These are phyloP conservation scores for Coniochaeta hoffmannii DNA, from an alignment of 2,329 filamentous ascomycete species.

Conservation along the genomic window DNA sequence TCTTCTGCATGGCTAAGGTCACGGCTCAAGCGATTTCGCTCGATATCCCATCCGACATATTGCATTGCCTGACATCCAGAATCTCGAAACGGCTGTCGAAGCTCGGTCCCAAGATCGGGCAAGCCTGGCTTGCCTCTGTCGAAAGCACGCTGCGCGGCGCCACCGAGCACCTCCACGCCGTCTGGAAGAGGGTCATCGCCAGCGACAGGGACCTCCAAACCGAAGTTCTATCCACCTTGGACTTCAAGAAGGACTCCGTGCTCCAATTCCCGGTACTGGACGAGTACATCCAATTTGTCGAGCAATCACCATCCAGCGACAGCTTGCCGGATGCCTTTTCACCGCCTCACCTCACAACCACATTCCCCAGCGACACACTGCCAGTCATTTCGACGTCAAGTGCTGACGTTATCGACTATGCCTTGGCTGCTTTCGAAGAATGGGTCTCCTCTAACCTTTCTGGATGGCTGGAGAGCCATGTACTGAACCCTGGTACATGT, in stretches of 20 bases:
- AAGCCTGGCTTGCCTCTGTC: not conserved
- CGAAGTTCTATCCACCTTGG: slow-evolving; percentile 2
- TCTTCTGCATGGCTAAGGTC: slow-evolving; percentile 32
- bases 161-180: not conserved
- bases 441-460: slow-evolving; percentile 37
- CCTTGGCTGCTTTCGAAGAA: slow-evolving; percentile 33
- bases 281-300: slow-evolving; percentile 3
- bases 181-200: not conserved
- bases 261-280: slow-evolving; percentile 7
- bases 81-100: slow-evolving; percentile 34
- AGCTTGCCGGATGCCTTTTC: not conserved
- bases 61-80: slow-evolving; percentile 35
- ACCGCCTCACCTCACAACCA: not conserved
- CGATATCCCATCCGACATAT: slow-evolving; percentile 16
- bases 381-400: slow-evolving; percentile 5
- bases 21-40: slow-evolving; percentile 17
- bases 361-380: not conserved
- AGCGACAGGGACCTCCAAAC: not conserved
- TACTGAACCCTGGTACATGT: slow-evolving; percentile 18
- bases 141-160: slow-evolving; percentile 5
- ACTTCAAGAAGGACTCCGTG: slow-evolving; percentile 12
- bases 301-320: not conserved
- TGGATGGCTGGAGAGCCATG: slow-evolving; percentile 27
- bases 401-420: slow-evolving; percentile 13
- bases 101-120: slow-evolving; percentile 13